Evolutionary conservation across 257 asterid species (phyloP).

Genomic region (Solanum ossicruentum): DNA sequence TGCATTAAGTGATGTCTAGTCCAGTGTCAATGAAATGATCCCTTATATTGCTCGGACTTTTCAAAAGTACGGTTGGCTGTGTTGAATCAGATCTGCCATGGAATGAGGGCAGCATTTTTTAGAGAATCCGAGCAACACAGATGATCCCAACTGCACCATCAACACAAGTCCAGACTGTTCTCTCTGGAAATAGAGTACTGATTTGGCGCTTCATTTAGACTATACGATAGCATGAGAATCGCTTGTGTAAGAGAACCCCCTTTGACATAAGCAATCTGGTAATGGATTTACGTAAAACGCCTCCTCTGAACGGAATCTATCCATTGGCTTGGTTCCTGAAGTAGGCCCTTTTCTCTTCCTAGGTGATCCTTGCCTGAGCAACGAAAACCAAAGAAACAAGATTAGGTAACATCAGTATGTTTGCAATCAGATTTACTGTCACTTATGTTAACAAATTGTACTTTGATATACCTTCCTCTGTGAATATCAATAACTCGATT

Average conservation of each 20-base stretch:
- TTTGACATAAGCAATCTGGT: constrained; percentile 81
- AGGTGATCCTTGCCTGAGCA: constrained; percentile 82
- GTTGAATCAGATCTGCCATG: no score
- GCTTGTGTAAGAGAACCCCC: constrained; percentile 9
- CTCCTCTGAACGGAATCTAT: constrained; percentile 82
- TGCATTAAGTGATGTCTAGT: background rate
- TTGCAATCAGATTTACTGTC: background rate
- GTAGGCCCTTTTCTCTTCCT: constrained; percentile 87
- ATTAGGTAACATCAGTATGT: background rate
- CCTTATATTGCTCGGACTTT: no score
- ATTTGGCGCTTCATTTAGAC: background rate
- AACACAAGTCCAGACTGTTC: background rate
- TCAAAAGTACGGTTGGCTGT: no score
- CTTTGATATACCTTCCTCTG: constrained; percentile 40
- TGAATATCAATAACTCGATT: constrained; percentile 48
- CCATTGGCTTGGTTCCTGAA: constrained; percentile 65
- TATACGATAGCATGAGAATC: constrained; percentile 14
- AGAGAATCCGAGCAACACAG: background rate
- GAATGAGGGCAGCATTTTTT: background rate
- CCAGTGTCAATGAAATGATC: background rate
- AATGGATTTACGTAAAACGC: constrained; percentile 82
- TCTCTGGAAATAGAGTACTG: background rate
- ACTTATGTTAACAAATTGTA: background rate
- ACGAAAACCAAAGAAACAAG: background rate
- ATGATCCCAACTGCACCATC: background rate